Evolutionary conservation across 371 early-diverging fungal genomes (phyloP), one percentile per base, ranked within the genome.

Genomic region (Zopfochytrium polystomum): DNA sequence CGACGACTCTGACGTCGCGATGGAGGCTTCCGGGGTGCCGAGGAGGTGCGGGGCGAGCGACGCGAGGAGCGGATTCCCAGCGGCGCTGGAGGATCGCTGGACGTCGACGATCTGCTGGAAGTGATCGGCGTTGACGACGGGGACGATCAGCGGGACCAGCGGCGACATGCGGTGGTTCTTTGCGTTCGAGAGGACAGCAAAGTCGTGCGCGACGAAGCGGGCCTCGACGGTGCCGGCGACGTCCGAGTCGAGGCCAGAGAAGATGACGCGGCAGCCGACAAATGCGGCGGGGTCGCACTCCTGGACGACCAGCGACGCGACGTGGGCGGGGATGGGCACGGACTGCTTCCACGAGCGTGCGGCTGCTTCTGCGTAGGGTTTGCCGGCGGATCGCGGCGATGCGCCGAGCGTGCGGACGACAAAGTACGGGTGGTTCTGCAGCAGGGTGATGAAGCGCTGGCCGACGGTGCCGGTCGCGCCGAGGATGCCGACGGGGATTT

Each of bases 391-490:
- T 48, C 94, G 88, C 60, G 86, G 72, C 18, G 92, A 91, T 33
- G 98, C 98, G 55, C 98, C 96, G 32, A 97, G 75, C 50, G 88
- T 85, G 68, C 86, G 86, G 69, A 97, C 85, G 45, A 77, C 77
- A 69, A 97, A 93, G 59, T 80, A 75, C 46, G 95, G 95, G 75
- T 97, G 93, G 53, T 80, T 72, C 6, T 86, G 83, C 50, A 97
- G 84, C 49, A 96, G 81, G 47, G 87, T 79, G 62, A 95, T 91
- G 64, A 97, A 95, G n/a, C 96, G 87, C 71, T 97, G 98, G n/a
- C n/a, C n/a, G 23, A 97, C 98, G n/a, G 92, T 94, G 70, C 96
- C 98, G 2, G 96, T 97, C 34, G 95, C 95, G 66, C 97, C 97
- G 54, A 96, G 89, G 60, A 96, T 87, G 66, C 93, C 97, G 34